These are phyloP conservation scores for Hirsutella thompsonii DNA, from an alignment of 2,329 filamentous ascomycete species.

Conservation along the genomic window DNA sequence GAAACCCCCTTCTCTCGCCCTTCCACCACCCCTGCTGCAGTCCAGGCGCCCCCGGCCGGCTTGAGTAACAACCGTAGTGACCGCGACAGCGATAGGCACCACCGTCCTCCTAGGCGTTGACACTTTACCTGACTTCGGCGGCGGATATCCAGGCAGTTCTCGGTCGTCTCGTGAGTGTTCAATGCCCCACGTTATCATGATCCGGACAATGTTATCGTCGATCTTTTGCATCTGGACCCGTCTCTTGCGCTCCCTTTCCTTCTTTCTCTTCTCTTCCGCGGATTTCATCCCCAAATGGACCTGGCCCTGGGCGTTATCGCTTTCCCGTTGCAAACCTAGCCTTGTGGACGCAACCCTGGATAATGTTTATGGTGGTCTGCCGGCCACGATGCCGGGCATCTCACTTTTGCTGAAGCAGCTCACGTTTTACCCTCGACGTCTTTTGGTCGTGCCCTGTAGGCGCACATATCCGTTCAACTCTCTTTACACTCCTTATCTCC, in stretches of 20 bases:
- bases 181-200: conserved; percentile 17
- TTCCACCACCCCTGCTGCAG: conserved; percentile 22
- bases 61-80: conserved; percentile 26
- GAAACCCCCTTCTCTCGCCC: conserved; percentile 26
- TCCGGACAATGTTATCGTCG: conserved; percentile 13
- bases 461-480: conserved; percentile 2
- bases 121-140: conserved; percentile 3
- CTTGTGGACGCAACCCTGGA: conserved; percentile 13
- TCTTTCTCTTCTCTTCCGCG: conserved; percentile 10
- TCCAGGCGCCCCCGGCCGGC: conserved; percentile 24
- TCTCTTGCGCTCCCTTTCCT: conserved; percentile 10
- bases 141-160: conserved; percentile 2
- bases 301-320: conserved; percentile 12
- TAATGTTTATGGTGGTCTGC: conserved; percentile 12
- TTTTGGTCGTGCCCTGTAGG: neutral
- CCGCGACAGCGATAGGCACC: conserved; percentile 28
- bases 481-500: conserved; percentile 8
- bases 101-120: conserved; percentile 24
- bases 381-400: conserved; percentile 7
- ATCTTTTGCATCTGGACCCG: conserved; percentile 13
- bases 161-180: conserved; percentile 12
- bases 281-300: conserved; percentile 9
- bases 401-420: conserved; percentile 3
- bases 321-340: conserved; percentile 17
- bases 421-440: conserved; percentile 1